A percentile compares a stretch with the other conserved stretches of the same genome.
Conservation (phyloP, 2,329 filamentous ascomycete species). For the Clonostachys rhizophaga region DNA sequence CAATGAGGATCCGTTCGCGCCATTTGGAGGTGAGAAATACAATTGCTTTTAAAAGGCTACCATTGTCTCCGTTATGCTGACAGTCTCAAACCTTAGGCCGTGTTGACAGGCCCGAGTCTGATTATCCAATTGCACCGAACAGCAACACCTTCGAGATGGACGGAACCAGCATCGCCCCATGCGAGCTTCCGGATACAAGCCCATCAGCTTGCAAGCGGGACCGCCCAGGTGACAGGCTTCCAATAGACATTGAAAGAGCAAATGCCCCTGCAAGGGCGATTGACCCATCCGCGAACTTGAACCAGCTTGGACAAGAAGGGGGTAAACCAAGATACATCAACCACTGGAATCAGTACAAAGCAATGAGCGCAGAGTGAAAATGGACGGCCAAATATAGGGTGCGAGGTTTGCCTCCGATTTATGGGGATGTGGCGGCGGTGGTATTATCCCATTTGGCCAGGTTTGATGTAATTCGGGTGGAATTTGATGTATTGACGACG, state of each 20-base stretch:
- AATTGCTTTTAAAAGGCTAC: neutral
- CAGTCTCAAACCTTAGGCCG: constrained; percentile 15
- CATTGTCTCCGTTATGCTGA: no score
- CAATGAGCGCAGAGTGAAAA: constrained; percentile 1
- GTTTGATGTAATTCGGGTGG: no score
- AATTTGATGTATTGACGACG: no score
- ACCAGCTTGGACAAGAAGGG: constrained; percentile 18
- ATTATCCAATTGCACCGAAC: constrained; percentile 15
- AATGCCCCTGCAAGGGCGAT: neutral
- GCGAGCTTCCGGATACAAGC: constrained; percentile 21
- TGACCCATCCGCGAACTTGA: constrained; percentile 28
- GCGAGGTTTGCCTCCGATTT: neutral
- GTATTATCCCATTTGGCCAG: no score
- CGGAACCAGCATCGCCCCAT: constrained; percentile 18
- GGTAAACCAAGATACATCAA: constrained; percentile 24
- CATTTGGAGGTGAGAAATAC: constrained; percentile 34
- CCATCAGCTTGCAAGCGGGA: constrained; percentile 7
- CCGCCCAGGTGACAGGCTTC: neutral
- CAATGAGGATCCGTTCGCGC: constrained; percentile 31
- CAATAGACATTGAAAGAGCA: neutral
- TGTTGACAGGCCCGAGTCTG: constrained; percentile 15
- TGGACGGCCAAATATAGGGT: neutral
- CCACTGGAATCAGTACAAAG: constrained; percentile 27
- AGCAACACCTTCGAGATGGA: constrained; percentile 31
- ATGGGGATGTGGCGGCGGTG: neutral